Percentiles rank a stretch among this genome's conserved stretches.
Conservation (phyloP, 2,329 filamentous ascomycete species). For the Xylaria sp. region DNA sequence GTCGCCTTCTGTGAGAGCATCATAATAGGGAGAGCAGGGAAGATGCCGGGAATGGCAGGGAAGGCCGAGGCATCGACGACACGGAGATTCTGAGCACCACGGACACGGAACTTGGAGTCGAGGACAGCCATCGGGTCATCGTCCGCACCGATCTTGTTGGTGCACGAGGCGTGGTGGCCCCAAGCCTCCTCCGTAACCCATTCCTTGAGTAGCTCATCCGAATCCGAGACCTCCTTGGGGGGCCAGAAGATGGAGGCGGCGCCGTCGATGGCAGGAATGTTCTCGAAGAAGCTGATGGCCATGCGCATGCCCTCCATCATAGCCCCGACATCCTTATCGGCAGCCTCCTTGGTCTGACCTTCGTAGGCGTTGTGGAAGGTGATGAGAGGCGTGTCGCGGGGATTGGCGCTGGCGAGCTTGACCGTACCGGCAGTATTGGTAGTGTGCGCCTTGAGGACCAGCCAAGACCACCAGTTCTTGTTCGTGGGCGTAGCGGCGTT, state of each 20-base stretch:
- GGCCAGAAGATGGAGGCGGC: slow-evolving; percentile 26
- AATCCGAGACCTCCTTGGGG: slow-evolving; percentile 16
- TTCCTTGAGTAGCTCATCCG: slow-evolving; percentile 23
- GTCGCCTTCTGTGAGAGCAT: slow-evolving; percentile 29
- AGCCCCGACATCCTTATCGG: slow-evolving; percentile 46
- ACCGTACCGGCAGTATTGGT: slow-evolving; percentile 58
- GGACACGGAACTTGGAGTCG: slow-evolving; percentile 47
- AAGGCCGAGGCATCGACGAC: slow-evolving; percentile 52
- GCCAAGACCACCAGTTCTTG: slow-evolving; percentile 41
- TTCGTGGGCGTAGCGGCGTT: slow-evolving; percentile 31
- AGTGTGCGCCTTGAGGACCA: slow-evolving; percentile 51
- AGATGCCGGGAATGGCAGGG: slow-evolving; percentile 42
- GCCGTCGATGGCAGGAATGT: slow-evolving; percentile 40
- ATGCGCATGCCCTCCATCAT: slow-evolving; percentile 51
- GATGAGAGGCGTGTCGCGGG: slow-evolving; percentile 58
- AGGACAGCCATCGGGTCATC: slow-evolving; percentile 48
- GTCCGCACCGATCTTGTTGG: slow-evolving; percentile 34
- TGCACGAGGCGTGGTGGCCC: slow-evolving; percentile 29
- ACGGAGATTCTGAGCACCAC: slow-evolving; percentile 44
- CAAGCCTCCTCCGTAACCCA: slow-evolving; percentile 28
- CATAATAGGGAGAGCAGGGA: slow-evolving; percentile 27
- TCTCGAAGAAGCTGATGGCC: slow-evolving; percentile 40
- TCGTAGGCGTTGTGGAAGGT: slow-evolving; percentile 56
- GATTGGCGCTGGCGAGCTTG: slow-evolving; percentile 54
- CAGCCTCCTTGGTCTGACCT: slow-evolving; percentile 39